Evolutionary conservation across 2,329 filamentous ascomycete genomes (phyloP).

Genomic region (Annulohypoxylon truncatum): DNA sequence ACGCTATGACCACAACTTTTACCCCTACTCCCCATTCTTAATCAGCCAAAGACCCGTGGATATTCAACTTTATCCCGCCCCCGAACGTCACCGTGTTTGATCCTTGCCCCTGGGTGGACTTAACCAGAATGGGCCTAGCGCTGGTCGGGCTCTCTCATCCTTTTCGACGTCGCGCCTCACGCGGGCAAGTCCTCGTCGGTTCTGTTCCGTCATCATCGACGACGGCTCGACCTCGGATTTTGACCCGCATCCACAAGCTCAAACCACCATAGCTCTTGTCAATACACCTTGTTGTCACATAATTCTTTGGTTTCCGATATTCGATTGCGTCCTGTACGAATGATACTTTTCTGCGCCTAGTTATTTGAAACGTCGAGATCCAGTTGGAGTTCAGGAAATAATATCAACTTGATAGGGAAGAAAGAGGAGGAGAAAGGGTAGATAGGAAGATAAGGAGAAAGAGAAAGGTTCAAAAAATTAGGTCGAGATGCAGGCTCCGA

Average conservation of each 20-base stretch:
- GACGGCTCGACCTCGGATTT: slow-evolving; percentile 27
- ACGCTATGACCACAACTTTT: slow-evolving; percentile 28
- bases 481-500: slow-evolving; percentile 62
- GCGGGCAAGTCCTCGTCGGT: slow-evolving; percentile 36
- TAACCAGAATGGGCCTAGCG: slow-evolving; percentile 41
- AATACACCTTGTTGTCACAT: slow-evolving; percentile 30
- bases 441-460: slow-evolving; percentile 29
- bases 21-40: not conserved
- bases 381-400: slow-evolving; percentile 36
- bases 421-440: slow-evolving; percentile 36
- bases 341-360: slow-evolving; percentile 13
- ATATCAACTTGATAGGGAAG: slow-evolving; percentile 19
- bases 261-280: slow-evolving; percentile 9
- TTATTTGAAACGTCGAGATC: slow-evolving; percentile 19
- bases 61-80: slow-evolving; percentile 28
- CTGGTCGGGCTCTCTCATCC: slow-evolving; percentile 40
- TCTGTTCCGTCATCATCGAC: slow-evolving; percentile 35
- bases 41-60: slow-evolving; percentile 8
- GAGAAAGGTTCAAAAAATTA: slow-evolving; percentile 25
- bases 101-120: slow-evolving; percentile 37
- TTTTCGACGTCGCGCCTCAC: slow-evolving; percentile 49
- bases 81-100: slow-evolving; percentile 30
- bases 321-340: slow-evolving; percentile 25
- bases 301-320: slow-evolving; percentile 20
- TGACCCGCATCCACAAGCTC: slow-evolving; percentile 13